Percentiles rank a stretch among this genome's conserved stretches.
Conservation (phyloP, 176 grass and related monocot species). For the Musa troglodytarum region DNA sequence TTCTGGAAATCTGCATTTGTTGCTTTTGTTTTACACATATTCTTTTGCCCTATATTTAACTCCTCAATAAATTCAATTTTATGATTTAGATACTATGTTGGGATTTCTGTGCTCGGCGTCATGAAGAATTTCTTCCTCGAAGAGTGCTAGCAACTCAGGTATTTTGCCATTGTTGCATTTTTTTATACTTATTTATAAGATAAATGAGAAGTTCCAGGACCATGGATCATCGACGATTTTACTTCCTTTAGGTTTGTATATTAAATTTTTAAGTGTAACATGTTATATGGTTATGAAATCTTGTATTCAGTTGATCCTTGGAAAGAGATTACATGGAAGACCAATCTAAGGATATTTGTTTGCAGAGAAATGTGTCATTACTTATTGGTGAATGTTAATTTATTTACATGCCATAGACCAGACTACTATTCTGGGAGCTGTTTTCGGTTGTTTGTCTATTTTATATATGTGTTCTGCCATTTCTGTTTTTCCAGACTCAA, state of each 20-base stretch:
- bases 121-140: slow-evolving; percentile 74
- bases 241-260: not conserved
- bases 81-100: slow-evolving; percentile 68
- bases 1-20: slow-evolving; percentile 1
- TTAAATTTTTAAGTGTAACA: not conserved
- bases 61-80: not conserved
- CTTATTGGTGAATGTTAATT: no score
- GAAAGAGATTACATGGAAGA: no score
- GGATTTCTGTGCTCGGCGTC: slow-evolving; percentile 75
- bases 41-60: not conserved
- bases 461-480: no score
- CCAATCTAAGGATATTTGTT: no score
- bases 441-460: no score
- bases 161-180: not conserved
- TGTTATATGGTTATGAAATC: no score
- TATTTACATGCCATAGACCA: no score
- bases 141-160: slow-evolving; percentile 77
- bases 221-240: no score
- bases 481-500: no score
- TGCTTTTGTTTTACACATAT: slow-evolving; percentile 4
- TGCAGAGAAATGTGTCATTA: no score
- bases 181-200: not conserved
- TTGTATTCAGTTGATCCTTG: no score
- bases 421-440: no score
- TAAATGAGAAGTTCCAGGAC: not conserved